Conservation (phyloP, 148 eudicot genomes). For the Cornus kousa region DNA sequence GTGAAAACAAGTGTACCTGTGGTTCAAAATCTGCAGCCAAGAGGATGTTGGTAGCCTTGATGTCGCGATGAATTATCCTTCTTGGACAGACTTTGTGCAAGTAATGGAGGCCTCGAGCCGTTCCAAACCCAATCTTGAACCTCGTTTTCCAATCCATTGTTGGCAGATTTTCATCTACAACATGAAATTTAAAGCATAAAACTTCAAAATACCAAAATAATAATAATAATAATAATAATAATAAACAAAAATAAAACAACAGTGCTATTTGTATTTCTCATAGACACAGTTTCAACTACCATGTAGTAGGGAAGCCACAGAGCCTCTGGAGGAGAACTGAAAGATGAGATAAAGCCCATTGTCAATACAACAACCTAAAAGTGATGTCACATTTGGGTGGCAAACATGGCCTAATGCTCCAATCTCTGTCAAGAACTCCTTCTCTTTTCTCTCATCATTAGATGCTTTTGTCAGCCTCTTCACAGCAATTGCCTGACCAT, state of each 20-base stretch:
- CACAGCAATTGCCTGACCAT: conserved; percentile 81
- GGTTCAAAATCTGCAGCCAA: conserved; percentile 73
- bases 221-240: too few relatives aligned
- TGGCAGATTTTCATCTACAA: conserved; percentile 62
- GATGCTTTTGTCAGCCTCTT: conserved; percentile 58
- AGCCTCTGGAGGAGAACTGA: conserved; percentile 76
- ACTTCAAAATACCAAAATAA: background rate
- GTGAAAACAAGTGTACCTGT: conserved; percentile 40
- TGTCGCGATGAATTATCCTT: conserved; percentile 91
- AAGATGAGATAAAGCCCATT: conserved; percentile 82
- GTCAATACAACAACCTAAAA: conserved; percentile 85
- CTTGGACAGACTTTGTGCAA: conserved; percentile 92
- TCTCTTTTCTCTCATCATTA: conserved; percentile 76
- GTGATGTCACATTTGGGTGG: conserved; percentile 82
- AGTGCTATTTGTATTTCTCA: background rate
- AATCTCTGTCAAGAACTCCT: conserved; percentile 87
- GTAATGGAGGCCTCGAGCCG: conserved; percentile 83
- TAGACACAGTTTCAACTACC: conserved; percentile 34
- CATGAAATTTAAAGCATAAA: background rate
- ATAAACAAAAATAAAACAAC: background rate
- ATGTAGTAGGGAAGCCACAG: conserved; percentile 89
- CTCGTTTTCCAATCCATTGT: conserved; percentile 81
- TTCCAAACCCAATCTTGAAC: conserved; percentile 76
- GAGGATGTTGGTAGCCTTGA: conserved; percentile 78
- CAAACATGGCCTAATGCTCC: conserved; percentile 88